These are phyloP conservation scores for Tilletia horrida DNA, from an alignment of 1,284 basidiomycete species.

Conservation along the genomic window DNA sequence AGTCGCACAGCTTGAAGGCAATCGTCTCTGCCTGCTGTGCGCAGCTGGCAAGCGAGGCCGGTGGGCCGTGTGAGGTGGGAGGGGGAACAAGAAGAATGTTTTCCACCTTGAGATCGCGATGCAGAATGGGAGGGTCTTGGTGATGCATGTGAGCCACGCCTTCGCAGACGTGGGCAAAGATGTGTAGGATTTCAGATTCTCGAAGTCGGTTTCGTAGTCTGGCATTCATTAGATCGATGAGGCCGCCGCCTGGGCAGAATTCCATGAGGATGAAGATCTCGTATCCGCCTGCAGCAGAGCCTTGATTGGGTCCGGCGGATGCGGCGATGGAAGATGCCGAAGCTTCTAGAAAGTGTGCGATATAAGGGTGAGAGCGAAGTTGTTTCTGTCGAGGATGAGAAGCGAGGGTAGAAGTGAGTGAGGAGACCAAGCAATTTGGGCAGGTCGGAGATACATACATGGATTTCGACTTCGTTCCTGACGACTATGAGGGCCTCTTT, in stretches of 20 bases:
- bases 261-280: constrained; percentile 99
- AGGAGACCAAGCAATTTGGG: too few species aligned
- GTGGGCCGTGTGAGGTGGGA: constrained; percentile 26
- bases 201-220: constrained; percentile 86
- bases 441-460: constrained; percentile 65
- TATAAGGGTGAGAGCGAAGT: constrained; percentile 82
- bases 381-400: constrained; percentile 62
- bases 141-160: constrained; percentile 73
- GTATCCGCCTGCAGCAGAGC: constrained; percentile 64
- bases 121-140: constrained; percentile 79
- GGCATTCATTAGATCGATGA: constrained; percentile 99
- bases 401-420: not conserved
- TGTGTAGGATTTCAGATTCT: constrained; percentile 92
- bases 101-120: constrained; percentile 92
- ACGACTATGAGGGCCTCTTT: constrained; percentile 88
- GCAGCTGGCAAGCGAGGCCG: constrained; percentile 25
- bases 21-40: constrained; percentile 10
- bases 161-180: constrained; percentile 63
- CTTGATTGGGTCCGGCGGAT: not conserved
- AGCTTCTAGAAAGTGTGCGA: constrained; percentile 86
- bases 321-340: constrained; percentile 58
- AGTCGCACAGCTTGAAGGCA: constrained; percentile 93
- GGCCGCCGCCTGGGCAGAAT: constrained; percentile 84
- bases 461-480: constrained; percentile 95
- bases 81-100: constrained; percentile 75